Base-by-base conservation (phyloP, 257 asterid genomes). In the Ballota nigra region DNA sequence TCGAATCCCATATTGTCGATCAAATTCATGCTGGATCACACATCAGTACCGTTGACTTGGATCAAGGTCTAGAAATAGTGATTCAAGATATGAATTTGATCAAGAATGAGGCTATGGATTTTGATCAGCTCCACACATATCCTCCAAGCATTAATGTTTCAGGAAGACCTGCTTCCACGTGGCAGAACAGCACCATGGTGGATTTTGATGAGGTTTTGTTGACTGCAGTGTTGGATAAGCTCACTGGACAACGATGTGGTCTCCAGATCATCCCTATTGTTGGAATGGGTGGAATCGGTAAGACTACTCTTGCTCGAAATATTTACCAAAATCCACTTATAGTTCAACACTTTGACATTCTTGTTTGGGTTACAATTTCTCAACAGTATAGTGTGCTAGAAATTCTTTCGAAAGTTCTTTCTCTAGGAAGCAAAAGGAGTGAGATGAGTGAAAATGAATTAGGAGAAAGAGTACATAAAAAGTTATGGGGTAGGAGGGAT, bases 271-370 rank as follows among this genome's bases (percentile, higher is more conserved):
- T 61, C 47, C 28, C 67, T 2, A 61, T 61, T 18, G 67, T 16
- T n/a, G 67, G 67, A 16, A 61, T 61, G 67, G 67, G 49, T 3
- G 67, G 67, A 15, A 31, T 31, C 7, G 67, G 67, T 31, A 61
- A 61, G 49, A 31, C 67, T 9, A 61, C 16, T 0, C 29, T 61
- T 31, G 28, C n/a, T 31, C 6, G 0, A 33, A 0, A 31, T 31
- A 33, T 61, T 31, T 61, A 31, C 38, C 1, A 22, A 3, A 4
- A 61, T n/a, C 26, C 28, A 15, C 67, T 33, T 61, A 33, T 1
- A n/a, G 26, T 7, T 2, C 15, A 61, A 16, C 13, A 61, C 23
- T 61, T 61, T 16, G 67, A 61, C 3, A 33, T 33, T 31, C 41
- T 16, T 33, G 67, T 13, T 31, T 61, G 67, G 67, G 47, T 33